These are phyloP conservation scores for Moricandia arvensis DNA, from an alignment of 345 rosid genomes.

Conservation along the genomic window DNA sequence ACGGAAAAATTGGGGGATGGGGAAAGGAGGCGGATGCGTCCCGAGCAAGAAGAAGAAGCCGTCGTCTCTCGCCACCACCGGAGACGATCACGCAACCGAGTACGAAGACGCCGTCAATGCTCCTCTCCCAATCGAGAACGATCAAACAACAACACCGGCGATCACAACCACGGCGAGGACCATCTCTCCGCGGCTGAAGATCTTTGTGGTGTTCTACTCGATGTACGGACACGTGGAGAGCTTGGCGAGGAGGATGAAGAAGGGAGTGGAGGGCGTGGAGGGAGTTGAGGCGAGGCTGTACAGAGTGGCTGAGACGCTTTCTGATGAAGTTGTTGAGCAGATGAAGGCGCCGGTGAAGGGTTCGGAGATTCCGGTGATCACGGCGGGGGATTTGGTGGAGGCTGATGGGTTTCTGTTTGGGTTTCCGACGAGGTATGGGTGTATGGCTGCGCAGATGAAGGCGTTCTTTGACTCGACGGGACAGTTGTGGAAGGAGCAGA, in stretches of 20 bases:
- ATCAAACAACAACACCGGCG: constrained; percentile 18
- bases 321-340: constrained; percentile 48
- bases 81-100: constrained; percentile 28
- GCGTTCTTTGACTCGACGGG: constrained; percentile 72
- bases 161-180: constrained; percentile 8
- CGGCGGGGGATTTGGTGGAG: constrained; percentile 48
- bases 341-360: constrained; percentile 61
- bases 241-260: constrained; percentile 68
- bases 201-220: constrained; percentile 61
- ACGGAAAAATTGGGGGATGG: constrained; percentile 50
- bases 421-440: constrained; percentile 78
- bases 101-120: constrained; percentile 19
- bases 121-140: constrained; percentile 51
- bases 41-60: constrained; percentile 83
- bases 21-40: constrained; percentile 95
- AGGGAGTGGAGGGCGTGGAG: constrained; percentile 55
- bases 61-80: constrained; percentile 29
- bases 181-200: constrained; percentile 38
- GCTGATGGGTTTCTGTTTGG: constrained; percentile 74
- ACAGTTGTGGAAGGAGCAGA: constrained; percentile 60
- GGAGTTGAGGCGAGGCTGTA: constrained; percentile 59
- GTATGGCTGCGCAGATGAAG: constrained; percentile 86
- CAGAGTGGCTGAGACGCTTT: constrained; percentile 65
- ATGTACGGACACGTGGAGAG: constrained; percentile 79
- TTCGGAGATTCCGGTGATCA: constrained; percentile 48